phyloP scores from a whole-genome alignment of 2,329 filamentous ascomycete species.

The Dothiorella sarmentorum region DNA sequence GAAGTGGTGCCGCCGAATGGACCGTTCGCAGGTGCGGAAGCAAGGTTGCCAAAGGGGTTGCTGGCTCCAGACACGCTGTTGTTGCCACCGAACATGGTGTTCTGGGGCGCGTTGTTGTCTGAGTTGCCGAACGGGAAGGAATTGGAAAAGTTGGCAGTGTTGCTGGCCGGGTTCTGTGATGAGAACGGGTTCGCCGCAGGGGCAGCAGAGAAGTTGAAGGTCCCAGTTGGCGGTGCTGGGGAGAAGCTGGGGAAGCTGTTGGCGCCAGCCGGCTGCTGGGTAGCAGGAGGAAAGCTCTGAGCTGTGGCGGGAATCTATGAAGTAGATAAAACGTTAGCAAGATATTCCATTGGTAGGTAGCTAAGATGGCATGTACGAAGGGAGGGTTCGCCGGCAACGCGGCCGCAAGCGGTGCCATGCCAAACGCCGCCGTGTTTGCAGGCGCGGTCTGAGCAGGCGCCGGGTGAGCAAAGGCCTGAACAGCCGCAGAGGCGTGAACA shows the following conservation, averaged over 20 bases:
- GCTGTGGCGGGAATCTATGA: not conserved
- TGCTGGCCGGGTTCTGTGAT: slow-evolving; percentile 29
- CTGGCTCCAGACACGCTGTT: not conserved
- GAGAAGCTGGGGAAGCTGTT: not conserved
- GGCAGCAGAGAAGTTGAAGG: slow-evolving; percentile 29
- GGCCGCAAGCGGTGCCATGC: too few species aligned
- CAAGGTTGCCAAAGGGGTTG: not conserved
- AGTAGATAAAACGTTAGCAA: not conserved
- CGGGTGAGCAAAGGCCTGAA: too few species aligned
- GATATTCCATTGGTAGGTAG: too few species aligned
- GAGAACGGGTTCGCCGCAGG: not conserved
- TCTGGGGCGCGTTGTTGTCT: not conserved
- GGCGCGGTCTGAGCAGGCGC: too few species aligned
- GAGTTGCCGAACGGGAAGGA: slow-evolving; percentile 25
- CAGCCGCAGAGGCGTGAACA: too few species aligned
- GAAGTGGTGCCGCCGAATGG: not conserved
- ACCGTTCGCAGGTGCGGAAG: not conserved
- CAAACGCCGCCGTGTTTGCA: too few species aligned
- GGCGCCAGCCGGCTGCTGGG: not conserved
- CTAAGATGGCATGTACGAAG: slow-evolving; percentile 48
- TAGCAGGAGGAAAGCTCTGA: not conserved
- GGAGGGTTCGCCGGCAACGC: too few species aligned
- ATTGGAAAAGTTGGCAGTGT: slow-evolving; percentile 24
- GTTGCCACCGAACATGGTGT: not conserved
- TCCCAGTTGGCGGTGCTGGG: slow-evolving; percentile 1